phyloP scores from a whole-genome alignment of 768 basidiomycete species.

The Suillus occidentalis region DNA sequence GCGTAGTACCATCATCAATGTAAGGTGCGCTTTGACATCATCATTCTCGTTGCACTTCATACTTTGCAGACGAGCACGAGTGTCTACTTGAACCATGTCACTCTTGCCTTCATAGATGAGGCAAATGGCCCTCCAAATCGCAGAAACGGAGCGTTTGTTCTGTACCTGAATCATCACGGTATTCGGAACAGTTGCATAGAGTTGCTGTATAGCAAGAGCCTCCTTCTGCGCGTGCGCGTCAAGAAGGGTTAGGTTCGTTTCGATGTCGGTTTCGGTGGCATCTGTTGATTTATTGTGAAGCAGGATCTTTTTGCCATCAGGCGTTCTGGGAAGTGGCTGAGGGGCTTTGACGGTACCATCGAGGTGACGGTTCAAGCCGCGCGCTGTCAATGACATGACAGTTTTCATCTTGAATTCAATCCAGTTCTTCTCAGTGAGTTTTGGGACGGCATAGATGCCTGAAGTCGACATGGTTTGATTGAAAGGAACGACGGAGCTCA shows the following conservation, averaged over 20 bases:
- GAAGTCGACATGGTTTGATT: too few species aligned
- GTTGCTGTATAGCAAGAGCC: conserved; percentile 1
- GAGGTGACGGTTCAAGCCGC: conserved; percentile 1
- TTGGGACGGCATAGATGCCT: too few species aligned
- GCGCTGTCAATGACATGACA: not conserved
- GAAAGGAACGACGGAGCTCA: too few species aligned
- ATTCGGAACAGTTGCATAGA: conserved; percentile 6
- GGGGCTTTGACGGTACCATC: conserved; percentile 6
- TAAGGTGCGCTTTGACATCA: conserved; percentile 2
- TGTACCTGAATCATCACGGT: conserved; percentile 6
- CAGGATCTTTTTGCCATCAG: conserved; percentile 2
- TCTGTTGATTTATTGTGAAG: too few species aligned
- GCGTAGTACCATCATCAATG: not conserved
- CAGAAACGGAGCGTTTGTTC: not conserved
- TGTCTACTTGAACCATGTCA: conserved; percentile 9
- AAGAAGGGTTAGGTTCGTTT: too few species aligned
- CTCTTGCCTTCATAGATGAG: conserved; percentile 8
- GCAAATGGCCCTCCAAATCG: conserved; percentile 7
- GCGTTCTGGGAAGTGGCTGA: not conserved
- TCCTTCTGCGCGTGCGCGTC: too few species aligned
- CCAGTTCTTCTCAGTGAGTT: too few species aligned
- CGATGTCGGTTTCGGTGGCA: too few species aligned
- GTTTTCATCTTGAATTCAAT: too few species aligned
- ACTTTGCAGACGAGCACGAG: conserved; percentile 1
- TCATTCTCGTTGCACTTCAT: conserved; percentile 11